phyloP scores from a whole-genome alignment of 805 yeast genomes.

The Kodamaea fukazawae region DNA sequence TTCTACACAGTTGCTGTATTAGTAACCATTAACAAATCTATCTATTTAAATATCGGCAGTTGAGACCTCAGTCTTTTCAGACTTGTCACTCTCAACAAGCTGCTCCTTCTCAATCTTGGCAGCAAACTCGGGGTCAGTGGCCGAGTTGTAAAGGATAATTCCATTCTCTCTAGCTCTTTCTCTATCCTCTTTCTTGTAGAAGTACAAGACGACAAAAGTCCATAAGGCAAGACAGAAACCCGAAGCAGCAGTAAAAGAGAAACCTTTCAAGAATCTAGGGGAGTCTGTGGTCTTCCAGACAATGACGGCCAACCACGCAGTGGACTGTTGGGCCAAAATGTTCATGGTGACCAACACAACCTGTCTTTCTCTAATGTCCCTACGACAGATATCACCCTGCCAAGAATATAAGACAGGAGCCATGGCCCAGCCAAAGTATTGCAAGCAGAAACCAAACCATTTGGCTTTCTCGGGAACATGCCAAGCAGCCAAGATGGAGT shows the following conservation, averaged over 20 bases:
- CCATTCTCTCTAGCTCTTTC: constrained; percentile 35
- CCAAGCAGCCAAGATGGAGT: constrained; percentile 58
- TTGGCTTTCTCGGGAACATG: constrained; percentile 54
- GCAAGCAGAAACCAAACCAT: constrained; percentile 62
- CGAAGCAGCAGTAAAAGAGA: constrained; percentile 46
- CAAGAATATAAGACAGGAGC: constrained; percentile 60
- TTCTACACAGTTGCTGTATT: no score
- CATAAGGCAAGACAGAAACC: constrained; percentile 46
- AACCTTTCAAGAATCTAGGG: constrained; percentile 56
- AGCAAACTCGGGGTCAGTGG: constrained; percentile 18
- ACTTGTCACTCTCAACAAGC: no score
- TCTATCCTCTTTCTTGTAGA: constrained; percentile 38
- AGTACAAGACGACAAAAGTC: constrained; percentile 51
- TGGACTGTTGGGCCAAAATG: constrained; percentile 51
- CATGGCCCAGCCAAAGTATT: constrained; percentile 61
- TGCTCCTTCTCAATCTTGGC: constrained; percentile 15
- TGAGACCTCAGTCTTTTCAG: no score
- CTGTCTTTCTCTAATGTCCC: constrained; percentile 55
- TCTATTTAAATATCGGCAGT: no score
- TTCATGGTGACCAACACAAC: constrained; percentile 57
- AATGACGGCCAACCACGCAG: constrained; percentile 51
- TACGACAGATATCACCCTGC: constrained; percentile 56
- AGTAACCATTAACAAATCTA: no score
- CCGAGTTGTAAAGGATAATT: constrained; percentile 26
- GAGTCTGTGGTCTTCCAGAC: constrained; percentile 59